Conservation (phyloP, 768 basidiomycete species). For the Pleurotus eryngii region DNA sequence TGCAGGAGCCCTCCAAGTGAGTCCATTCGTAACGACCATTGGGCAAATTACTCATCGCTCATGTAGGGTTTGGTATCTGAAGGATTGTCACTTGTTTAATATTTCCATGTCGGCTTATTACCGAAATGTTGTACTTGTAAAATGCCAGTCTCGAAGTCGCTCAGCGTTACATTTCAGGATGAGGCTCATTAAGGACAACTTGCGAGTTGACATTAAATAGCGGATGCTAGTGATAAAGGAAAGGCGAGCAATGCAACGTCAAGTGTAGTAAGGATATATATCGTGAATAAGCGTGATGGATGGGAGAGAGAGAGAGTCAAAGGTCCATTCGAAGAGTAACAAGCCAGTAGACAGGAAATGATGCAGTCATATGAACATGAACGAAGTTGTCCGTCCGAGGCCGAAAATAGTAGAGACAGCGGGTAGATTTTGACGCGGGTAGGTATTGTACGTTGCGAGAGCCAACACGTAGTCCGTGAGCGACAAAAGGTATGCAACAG, state of each 20-base stretch:
- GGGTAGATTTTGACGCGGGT: background rate
- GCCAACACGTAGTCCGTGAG: slow-evolving; percentile 1
- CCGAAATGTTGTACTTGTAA: too few species aligned
- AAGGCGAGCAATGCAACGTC: background rate
- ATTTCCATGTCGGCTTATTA: too few species aligned
- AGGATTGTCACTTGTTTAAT: too few species aligned
- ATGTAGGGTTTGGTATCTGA: too few species aligned
- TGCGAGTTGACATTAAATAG: slow-evolving; percentile 1
- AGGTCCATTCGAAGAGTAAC: background rate
- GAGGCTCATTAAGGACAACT: too few species aligned
- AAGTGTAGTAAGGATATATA: background rate
- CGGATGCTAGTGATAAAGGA: slow-evolving; percentile 2
- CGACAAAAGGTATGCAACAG: slow-evolving; percentile 9
- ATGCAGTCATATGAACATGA: slow-evolving; percentile 1
- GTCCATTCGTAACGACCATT: slow-evolving; percentile 1
- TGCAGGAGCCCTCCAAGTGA: slow-evolving; percentile 37
- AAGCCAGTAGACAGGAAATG: background rate
- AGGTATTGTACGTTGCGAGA: background rate
- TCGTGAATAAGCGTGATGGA: slow-evolving; percentile 4
- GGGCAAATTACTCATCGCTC: too few species aligned
- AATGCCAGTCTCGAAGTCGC: too few species aligned
- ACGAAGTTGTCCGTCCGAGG: slow-evolving; percentile 2
- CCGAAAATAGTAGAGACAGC: background rate
- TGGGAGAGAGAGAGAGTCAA: background rate
- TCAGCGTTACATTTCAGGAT: too few species aligned